Conservation (phyloP, 202 grass and related monocot species). For the Zizania palustris region DNA sequence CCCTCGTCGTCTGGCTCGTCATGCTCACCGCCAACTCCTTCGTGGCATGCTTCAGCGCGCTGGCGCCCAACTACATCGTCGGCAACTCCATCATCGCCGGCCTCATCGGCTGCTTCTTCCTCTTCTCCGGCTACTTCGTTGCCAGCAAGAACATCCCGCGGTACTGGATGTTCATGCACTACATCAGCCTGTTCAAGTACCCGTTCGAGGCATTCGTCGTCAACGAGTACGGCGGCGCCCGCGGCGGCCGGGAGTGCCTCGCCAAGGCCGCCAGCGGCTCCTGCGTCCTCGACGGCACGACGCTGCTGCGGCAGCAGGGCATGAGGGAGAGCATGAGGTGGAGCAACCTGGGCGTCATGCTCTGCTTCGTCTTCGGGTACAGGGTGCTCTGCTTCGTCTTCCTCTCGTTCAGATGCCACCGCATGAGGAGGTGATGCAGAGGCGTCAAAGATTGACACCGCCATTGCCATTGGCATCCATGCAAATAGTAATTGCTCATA, state of each 20-base stretch:
- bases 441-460: not conserved
- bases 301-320: slow-evolving; percentile 74
- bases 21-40: slow-evolving; percentile 95
- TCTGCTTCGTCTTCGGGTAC: slow-evolving; percentile 75
- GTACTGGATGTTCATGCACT: slow-evolving; percentile 99
- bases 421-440: slow-evolving; percentile 54
- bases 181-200: slow-evolving; percentile 98
- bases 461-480: slow-evolving; percentile 33
- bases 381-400: slow-evolving; percentile 88
- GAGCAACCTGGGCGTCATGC: slow-evolving; percentile 76
- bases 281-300: slow-evolving; percentile 63
- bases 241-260: slow-evolving; percentile 67
- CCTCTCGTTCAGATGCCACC: slow-evolving; percentile 83
- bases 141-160: slow-evolving; percentile 70
- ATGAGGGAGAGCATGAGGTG: slow-evolving; percentile 76
- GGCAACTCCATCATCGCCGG: slow-evolving; percentile 84
- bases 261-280: slow-evolving; percentile 40
- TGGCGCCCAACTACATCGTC: slow-evolving; percentile 87
- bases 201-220: slow-evolving; percentile 86
- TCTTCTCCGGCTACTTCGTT: slow-evolving; percentile 98
- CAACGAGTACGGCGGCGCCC: slow-evolving; percentile 83
- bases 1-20: slow-evolving; percentile 83
- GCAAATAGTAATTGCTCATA: slow-evolving; percentile 42
- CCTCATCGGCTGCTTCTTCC: slow-evolving; percentile 92
- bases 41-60: slow-evolving; percentile 75